These are phyloP conservation scores for Ceratobasidium sp. DNA, from an alignment of 1,284 basidiomycete genomes.

Conservation along the genomic window DNA sequence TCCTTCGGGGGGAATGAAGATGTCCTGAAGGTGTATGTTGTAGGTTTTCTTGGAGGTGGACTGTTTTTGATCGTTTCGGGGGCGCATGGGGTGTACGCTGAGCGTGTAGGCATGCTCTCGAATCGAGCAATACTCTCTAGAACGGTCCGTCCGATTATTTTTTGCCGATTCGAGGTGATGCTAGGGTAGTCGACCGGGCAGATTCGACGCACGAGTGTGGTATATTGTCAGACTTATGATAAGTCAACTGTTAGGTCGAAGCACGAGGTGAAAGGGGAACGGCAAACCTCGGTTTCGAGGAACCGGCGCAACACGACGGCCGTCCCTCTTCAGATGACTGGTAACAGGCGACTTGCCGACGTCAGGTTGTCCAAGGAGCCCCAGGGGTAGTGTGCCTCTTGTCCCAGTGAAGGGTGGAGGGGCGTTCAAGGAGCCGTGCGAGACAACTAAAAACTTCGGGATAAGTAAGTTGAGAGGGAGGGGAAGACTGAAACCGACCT, in stretches of 20 bases:
- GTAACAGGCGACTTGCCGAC: constrained; percentile 98
- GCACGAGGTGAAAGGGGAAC: constrained; percentile 5
- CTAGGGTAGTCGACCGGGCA: constrained; percentile 99
- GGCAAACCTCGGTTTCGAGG: constrained; percentile 91
- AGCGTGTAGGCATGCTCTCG: no score
- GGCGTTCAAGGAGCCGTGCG: constrained; percentile 96
- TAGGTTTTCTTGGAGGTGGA: constrained; percentile 96
- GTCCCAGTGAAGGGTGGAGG: constrained; percentile 96
- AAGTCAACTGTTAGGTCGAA: constrained; percentile 45
- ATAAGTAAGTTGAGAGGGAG: no score
- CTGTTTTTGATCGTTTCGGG: constrained; percentile 89
- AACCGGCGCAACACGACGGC: constrained; percentile 96
- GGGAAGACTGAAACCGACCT: neutral
- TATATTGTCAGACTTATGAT: constrained; percentile 96
- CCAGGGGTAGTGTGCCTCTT: constrained; percentile 99
- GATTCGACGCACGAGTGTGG: constrained; percentile 94
- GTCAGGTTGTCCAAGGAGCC: constrained; percentile 98
- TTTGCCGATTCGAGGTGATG: constrained; percentile 88
- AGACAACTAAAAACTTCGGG: constrained; percentile 74
- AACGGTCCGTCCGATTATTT: constrained; percentile 90
- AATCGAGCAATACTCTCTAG: constrained; percentile 98
- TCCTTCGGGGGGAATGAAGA: constrained; percentile 58
- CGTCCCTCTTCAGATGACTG: constrained; percentile 99
- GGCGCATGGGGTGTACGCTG: constrained; percentile 87
- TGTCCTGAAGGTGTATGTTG: constrained; percentile 75